Evolutionary conservation across 1,139 yeast species (phyloP).

Genomic region (Saccharomycopsis phalli): DNA sequence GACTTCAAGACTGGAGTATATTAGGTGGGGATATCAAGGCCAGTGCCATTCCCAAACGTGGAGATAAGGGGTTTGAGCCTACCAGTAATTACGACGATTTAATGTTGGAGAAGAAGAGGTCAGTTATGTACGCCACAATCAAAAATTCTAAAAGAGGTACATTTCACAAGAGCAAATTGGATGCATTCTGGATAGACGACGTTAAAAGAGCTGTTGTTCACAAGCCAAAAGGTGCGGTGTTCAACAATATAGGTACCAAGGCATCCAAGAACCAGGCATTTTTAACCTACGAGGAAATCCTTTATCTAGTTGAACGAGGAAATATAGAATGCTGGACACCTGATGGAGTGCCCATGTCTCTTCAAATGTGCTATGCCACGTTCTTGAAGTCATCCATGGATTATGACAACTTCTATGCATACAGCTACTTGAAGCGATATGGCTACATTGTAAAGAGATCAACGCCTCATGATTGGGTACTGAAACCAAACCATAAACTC

Average conservation of each 20-base stretch:
- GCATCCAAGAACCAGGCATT: slow-evolving; percentile 29
- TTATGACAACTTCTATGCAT: slow-evolving; percentile 49
- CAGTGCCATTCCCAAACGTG: slow-evolving; percentile 16
- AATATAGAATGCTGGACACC: slow-evolving; percentile 41
- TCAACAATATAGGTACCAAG: slow-evolving; percentile 52
- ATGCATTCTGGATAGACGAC: slow-evolving; percentile 14
- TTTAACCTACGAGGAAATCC: slow-evolving; percentile 49
- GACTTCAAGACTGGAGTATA: slow-evolving; percentile 1
- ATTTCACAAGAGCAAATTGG: slow-evolving; percentile 11
- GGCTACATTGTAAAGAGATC: slow-evolving; percentile 42
- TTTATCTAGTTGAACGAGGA: slow-evolving; percentile 68
- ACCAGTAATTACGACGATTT: slow-evolving; percentile 14
- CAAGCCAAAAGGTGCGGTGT: slow-evolving; percentile 52
- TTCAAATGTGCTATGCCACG: slow-evolving; percentile 49
- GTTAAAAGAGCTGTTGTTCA: slow-evolving; percentile 35
- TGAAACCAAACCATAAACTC: not conserved
- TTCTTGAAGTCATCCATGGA: slow-evolving; percentile 32
- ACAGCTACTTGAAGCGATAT: slow-evolving; percentile 52
- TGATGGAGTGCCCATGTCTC: slow-evolving; percentile 36
- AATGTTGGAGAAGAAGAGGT: slow-evolving; percentile 11
- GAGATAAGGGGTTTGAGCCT: slow-evolving; percentile 20
- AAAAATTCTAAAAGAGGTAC: slow-evolving; percentile 11
- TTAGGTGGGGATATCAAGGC: not conserved
- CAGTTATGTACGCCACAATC: slow-evolving; percentile 17
- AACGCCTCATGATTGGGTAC: not conserved